These are phyloP conservation scores for Dittrichia graveolens DNA, from an alignment of 129 eudicot species.

Conservation along the genomic window DNA sequence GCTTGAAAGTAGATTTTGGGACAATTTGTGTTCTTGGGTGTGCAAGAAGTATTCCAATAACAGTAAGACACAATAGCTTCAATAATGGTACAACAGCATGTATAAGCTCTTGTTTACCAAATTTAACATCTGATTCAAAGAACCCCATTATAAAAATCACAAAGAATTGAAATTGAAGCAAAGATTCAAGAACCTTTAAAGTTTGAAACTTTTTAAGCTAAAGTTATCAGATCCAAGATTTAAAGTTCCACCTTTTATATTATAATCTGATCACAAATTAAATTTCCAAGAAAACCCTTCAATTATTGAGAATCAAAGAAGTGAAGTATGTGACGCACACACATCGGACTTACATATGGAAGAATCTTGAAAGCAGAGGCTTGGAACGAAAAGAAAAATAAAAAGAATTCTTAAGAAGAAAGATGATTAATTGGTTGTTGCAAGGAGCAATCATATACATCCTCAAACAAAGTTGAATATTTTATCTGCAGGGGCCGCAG, in stretches of 20 bases:
- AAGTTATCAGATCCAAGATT: slow-evolving; percentile 31
- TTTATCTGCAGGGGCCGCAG: not conserved
- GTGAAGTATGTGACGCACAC: slow-evolving; percentile 12
- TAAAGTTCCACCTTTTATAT: slow-evolving; percentile 3
- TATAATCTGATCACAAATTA: not conserved
- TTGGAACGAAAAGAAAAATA: not conserved
- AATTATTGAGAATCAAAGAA: slow-evolving; percentile 6
- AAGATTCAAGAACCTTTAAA: not conserved
- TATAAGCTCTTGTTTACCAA: slow-evolving; percentile 44
- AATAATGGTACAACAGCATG: slow-evolving; percentile 63
- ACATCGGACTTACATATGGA: slow-evolving; percentile 31
- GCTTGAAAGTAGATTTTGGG: slow-evolving; percentile 81
- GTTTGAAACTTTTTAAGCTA: not conserved
- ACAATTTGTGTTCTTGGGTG: slow-evolving; percentile 64
- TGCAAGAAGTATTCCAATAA: slow-evolving; percentile 67
- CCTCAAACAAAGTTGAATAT: not conserved
- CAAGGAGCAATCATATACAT: slow-evolving; percentile 1
- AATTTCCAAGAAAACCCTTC: not conserved
- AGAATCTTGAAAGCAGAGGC: slow-evolving; percentile 16
- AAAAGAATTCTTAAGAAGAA: slow-evolving; percentile 1
- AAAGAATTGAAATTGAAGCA: not conserved
- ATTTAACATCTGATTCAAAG: slow-evolving; percentile 26
- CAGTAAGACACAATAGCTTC: slow-evolving; percentile 62
- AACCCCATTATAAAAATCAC: slow-evolving; percentile 8
- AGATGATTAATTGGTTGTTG: slow-evolving; percentile 9